Conservation (phyloP, 2,329 filamentous ascomycete genomes). For the Emericellopsis cladophorae region DNA sequence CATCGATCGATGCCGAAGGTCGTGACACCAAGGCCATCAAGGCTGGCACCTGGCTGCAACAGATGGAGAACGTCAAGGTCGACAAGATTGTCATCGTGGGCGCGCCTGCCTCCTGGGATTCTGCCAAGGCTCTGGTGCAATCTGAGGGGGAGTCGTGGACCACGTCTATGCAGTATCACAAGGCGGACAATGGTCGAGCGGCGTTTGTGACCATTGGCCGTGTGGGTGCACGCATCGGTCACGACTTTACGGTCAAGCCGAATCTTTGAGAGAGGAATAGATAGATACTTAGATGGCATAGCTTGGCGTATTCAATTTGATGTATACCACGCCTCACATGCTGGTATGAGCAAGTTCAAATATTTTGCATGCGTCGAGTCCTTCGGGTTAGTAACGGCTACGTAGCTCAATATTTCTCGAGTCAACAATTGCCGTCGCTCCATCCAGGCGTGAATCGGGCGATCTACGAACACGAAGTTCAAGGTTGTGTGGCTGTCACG, state of each 20-base stretch:
- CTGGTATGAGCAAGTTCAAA: too few relatives aligned
- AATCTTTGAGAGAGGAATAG: too few relatives aligned
- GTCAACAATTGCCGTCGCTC: too few relatives aligned
- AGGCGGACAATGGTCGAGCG: constrained; percentile 30
- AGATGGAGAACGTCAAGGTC: constrained; percentile 64
- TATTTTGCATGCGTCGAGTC: too few relatives aligned
- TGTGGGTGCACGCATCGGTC: constrained; percentile 36
- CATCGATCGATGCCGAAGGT: constrained; percentile 53
- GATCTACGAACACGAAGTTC: too few relatives aligned
- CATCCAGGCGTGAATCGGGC: too few relatives aligned
- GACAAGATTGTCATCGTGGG: constrained; percentile 80
- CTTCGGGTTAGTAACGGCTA: too few relatives aligned
- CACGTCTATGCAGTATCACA: constrained; percentile 46
- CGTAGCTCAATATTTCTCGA: too few relatives aligned
- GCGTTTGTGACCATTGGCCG: constrained; percentile 40
- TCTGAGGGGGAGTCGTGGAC: constrained; percentile 40
- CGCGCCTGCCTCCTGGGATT: constrained; percentile 60
- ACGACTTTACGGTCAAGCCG: constrained; percentile 35
- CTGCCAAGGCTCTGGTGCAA: constrained; percentile 44
- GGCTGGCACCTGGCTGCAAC: constrained; percentile 62
- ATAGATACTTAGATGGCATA: too few relatives aligned
- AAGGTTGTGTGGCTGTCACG: too few relatives aligned
- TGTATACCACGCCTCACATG: too few relatives aligned
- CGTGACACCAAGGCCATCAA: constrained; percentile 37
- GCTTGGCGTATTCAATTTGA: too few relatives aligned